Evolutionary conservation across 2,329 filamentous ascomycete species (phyloP), one percentile per base, ranked within the genome.

Genomic region (Sclerotinia nivalis): DNA sequence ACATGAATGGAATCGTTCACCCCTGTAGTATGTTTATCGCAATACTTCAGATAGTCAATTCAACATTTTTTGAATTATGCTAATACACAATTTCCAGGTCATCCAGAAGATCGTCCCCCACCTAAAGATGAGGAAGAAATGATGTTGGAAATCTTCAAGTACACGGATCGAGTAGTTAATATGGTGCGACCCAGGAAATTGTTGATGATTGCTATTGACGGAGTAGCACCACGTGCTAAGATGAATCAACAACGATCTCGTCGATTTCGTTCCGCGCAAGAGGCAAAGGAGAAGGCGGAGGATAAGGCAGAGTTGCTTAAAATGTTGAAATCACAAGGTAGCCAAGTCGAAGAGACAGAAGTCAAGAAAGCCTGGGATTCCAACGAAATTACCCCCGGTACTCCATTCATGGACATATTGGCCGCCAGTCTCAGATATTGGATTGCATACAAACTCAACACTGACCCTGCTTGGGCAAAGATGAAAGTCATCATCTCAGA

Each of bases 1-100:
- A 99, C 78, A 98, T 99, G 95, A 99, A 99, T 81, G 96, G 96
- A 79, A 99, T 99, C 75, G 96, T 99, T 50, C 96, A 99, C 84
- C 96, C 96, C 45, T 99, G 96, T 83, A 97, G 67, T 69, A 69
- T 55, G 67, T 69, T 34, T 37, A 34, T 43, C 34, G 4, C 34
- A 28, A 22, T 65, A 52, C n/a, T 18, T 40, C 47, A 52, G 31
- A 65, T 52, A 9, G n/a, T 54, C 5, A 15, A 28, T 28, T 31
- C 22, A 25, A 25, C 25, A 37, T 37, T 43, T 50, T 22, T 52
- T 34, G 15, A 31, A 15, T 34, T 34, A 18, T 47, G 34, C 45
- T 54, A 61, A 69, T 37, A 25, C 9, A 7, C 18, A 43, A 50
- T 37, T 12, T 50, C 58, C 10, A 69, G 67, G 67, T 69, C 96